Evolutionary conservation across 306 rosid species (phyloP), one percentile per base, ranked within the genome.

Genomic region (Trifolium fragiferum): DNA sequence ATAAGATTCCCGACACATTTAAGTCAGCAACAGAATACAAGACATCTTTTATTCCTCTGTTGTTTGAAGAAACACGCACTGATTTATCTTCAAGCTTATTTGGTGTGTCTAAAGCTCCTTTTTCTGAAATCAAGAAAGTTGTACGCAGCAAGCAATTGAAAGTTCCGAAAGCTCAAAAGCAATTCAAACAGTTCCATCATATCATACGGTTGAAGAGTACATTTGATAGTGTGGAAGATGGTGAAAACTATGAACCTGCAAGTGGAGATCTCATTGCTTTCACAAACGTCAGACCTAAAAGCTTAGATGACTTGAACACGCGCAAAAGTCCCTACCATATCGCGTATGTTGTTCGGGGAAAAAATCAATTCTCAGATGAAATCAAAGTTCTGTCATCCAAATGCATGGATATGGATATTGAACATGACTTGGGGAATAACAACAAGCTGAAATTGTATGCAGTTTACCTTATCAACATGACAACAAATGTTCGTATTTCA

Each of bases 21-120:
- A 19, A n/a, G 3, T 82, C 86, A 5, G 2, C 38, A 27, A 16
- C 7, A 2, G 76, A 77, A 5, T 86, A 84, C 75, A 12, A 46
- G 83, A 44, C 49, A 14, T 80, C 87, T 9, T 88, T 86, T 23
- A 41, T 78, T 58, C 72, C 64, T 53, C 55, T 86, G 41, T 65
- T 88, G 53, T 49, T 80, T 14, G 86, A 84, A 66, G 93, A 88
- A 72, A 84, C 80, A 5, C 93, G 18, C 5, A 76, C 82, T 15
- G 92, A 83, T 20, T 21, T 85, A 37, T 60, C 60, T 11, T 78
- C 87, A 43, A 66, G 76, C 75, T 38, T 85, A 20, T 38, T 7
- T 53, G 46, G 35, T 6, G 66, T 85, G 38, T 69, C 72, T 1
- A 12, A 51, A 3, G 74, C 89, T 10, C 79, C 83, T 1, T 7